phyloP scores from a whole-genome alignment of 1,284 basidiomycete species.

The Cutaneotrichosporon sp. region DNA sequence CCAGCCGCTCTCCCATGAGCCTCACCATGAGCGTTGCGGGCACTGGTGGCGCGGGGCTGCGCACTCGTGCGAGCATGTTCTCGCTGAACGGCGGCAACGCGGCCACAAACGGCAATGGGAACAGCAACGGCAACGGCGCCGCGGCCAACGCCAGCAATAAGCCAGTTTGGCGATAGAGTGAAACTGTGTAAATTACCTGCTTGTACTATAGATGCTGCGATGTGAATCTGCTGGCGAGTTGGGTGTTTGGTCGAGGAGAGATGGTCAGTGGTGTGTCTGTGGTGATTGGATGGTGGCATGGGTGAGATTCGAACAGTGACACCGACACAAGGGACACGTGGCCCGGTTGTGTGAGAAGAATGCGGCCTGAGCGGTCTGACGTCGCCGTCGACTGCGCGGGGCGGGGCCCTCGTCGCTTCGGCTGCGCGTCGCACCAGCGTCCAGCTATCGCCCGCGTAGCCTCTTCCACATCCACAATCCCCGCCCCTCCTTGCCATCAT shows the following conservation, averaged over 20 bases:
- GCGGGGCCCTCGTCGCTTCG: no score
- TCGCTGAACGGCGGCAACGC: background rate
- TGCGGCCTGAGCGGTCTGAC: background rate
- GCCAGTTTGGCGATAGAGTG: slow-evolving; percentile 5
- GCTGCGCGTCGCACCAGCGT: no score
- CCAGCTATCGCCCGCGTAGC: no score
- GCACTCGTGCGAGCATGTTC: slow-evolving; percentile 10
- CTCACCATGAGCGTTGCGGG: slow-evolving; percentile 6
- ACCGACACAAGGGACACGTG: background rate
- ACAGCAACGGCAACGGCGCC: background rate
- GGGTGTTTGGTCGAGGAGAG: background rate
- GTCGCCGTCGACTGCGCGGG: slow-evolving; percentile 6
- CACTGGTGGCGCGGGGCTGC: slow-evolving; percentile 2
- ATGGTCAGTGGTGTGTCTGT: background rate
- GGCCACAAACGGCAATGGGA: background rate
- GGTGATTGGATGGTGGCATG: background rate
- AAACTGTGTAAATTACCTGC: background rate
- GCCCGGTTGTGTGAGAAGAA: background rate
- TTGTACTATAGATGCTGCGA: slow-evolving; percentile 1
- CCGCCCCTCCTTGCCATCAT: background rate
- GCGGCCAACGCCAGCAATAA: background rate
- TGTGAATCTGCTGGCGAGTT: background rate
- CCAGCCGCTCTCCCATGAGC: background rate
- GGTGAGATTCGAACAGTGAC: background rate
- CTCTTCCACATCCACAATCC: background rate